Base-by-base conservation (phyloP, 2,329 filamentous ascomycete species). In the Teratosphaeria zuluensis region DNA sequence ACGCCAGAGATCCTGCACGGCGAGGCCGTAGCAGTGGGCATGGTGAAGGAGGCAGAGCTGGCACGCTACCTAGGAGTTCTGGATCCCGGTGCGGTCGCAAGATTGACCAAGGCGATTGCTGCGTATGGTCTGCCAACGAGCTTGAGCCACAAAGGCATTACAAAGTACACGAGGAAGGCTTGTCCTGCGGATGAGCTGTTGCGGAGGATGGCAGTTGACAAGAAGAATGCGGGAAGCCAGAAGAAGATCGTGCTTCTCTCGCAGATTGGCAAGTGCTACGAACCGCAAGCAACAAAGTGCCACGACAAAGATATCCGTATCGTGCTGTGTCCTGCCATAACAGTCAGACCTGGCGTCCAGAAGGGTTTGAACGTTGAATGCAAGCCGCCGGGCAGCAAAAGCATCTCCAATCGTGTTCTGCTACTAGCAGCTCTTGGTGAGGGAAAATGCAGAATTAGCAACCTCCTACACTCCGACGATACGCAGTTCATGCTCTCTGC, bases 401-500 rank as follows among this genome's bases (percentile, higher is more conserved):
- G 92, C 73, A 91, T 99, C 59, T 99, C 94, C 0, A 99, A 99
- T 74, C 85, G 94, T 52, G 92, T 95, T 35, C 82, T 99, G 46
- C 84, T 99, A n/a, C 81, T 99, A 56, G 94, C 94, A 52, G 94
- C 94, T 12, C 84, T 99, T 33, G 91, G 92, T 35, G 83, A 84
- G 58, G 94, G 94, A 19, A 85, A 86, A 30, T 96, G 92, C 70
- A 87, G 88, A 46, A 88, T 99, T 72, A 92, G 84, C 73, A 97
- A 99, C 68, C 78, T 99, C 33, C 81, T 99, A 11, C 92, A 96
- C 74, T 97, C 94, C 0, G 94, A 97, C 67, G 94, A 99, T 70
- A 96, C 92, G 0, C 90, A 97, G 72, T 94, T 90, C 74, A 99
- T 99, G 94, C 79, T 99, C 52, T 90, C 90, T 59, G 92, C 94